Conservation (phyloP, 1,284 basidiomycete genomes). For the Caloboletus firmus region DNA sequence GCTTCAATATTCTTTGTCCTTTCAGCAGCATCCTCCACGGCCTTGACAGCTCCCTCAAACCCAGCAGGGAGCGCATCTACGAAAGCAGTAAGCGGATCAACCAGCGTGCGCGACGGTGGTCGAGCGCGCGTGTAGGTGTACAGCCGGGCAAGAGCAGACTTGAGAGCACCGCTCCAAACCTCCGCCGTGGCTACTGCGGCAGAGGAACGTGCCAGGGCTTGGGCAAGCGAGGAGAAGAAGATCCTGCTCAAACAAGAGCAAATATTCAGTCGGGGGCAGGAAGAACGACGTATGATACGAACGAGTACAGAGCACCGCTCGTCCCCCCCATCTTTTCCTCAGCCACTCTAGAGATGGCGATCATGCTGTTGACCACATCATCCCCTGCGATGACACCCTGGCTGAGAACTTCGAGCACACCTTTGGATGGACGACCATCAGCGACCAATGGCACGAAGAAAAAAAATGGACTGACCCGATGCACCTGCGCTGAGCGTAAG, state of each 20-base stretch:
- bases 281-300: conserved; percentile 29
- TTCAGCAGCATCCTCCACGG: conserved; percentile 71
- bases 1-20: conserved; percentile 75
- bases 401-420: conserved; percentile 44
- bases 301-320: conserved; percentile 90
- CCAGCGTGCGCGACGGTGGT: conserved; percentile 85
- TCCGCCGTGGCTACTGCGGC: conserved; percentile 43
- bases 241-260: conserved; percentile 54
- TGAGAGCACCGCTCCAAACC: conserved; percentile 65
- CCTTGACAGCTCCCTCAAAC: conserved; percentile 57
- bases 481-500: conserved; percentile 79
- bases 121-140: conserved; percentile 89
- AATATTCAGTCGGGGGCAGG: background rate
- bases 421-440: conserved; percentile 23
- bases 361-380: conserved; percentile 61
- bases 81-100: conserved; percentile 91
- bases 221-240: conserved; percentile 83
- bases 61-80: conserved; percentile 45
- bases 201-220: conserved; percentile 58
- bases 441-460: too few species aligned
- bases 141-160: conserved; percentile 65
- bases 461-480: conserved; percentile 46
- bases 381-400: conserved; percentile 41
- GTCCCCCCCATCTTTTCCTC: conserved; percentile 93
- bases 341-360: conserved; percentile 70